Percentiles rank a stretch among this genome's conserved stretches.
phyloP scores from a whole-genome alignment of 768 basidiomycete genomes.

The Mycena filopes region DNA sequence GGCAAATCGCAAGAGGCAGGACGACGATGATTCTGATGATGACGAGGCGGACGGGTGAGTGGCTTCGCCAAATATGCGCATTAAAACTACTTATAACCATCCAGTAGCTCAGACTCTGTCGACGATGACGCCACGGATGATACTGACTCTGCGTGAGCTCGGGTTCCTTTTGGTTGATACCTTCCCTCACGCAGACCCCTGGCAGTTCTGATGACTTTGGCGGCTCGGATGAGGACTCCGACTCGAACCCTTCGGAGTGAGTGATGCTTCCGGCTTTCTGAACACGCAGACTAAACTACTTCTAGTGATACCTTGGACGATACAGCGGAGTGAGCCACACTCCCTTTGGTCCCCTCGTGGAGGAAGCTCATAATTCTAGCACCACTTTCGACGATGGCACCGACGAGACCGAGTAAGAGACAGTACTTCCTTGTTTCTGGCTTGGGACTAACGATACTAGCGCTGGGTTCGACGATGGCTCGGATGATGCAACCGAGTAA shows the following conservation, averaged over 20 bases:
- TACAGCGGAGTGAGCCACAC: neutral
- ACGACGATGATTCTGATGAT: neutral
- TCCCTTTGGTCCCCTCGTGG: neutral
- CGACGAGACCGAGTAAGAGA: neutral
- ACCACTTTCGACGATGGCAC: neutral
- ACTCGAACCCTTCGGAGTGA: neutral
- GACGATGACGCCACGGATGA: neutral
- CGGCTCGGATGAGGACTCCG: neutral
- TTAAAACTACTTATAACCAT: neutral
- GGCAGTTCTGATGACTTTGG: neutral
- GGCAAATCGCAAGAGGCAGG: constrained; percentile 11
- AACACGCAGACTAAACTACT: neutral
- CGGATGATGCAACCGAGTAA: too few species aligned
- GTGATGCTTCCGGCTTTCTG: neutral
- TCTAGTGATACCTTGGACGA: neutral
- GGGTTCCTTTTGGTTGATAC: neutral
- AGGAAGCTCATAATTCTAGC: neutral
- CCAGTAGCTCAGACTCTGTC: neutral
- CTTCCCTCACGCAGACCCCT: neutral
- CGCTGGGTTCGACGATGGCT: too few species aligned
- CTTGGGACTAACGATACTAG: too few species aligned
- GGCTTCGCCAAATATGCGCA: neutral
- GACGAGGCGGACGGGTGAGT: neutral
- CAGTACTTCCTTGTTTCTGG: too few species aligned
- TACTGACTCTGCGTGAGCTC: neutral